Evolutionary conservation across 75 land plant genomes (phyloP).

Genomic region (Isoetes taiwanensis): DNA sequence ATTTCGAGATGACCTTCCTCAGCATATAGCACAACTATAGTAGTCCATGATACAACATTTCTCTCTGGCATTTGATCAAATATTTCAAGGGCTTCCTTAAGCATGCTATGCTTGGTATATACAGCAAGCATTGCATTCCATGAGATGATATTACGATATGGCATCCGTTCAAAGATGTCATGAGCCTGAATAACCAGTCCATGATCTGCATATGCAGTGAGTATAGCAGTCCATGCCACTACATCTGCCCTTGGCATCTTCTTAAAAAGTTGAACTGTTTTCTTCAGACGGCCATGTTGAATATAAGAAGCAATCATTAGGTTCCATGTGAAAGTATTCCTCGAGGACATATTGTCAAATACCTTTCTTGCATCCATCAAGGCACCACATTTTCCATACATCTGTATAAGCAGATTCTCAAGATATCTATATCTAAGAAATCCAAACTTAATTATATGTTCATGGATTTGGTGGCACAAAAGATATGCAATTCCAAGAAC

Average conservation of each 20-base stretch:
- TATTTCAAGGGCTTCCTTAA: neutral
- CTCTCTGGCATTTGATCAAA: neutral
- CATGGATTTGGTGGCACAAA: too few species aligned
- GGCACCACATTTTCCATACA: conserved; percentile 1
- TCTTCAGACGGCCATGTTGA: neutral
- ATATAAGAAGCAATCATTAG: neutral
- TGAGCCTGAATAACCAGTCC: neutral
- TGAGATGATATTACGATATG: neutral
- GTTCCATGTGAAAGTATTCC: conserved; percentile 3
- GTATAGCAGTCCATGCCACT: neutral
- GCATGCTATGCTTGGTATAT: too few species aligned
- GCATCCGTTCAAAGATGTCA: neutral
- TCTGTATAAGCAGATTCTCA: neutral
- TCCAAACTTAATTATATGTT: too few species aligned
- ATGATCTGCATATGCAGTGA: neutral
- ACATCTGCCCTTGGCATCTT: neutral
- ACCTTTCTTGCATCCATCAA: neutral
- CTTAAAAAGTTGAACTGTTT: neutral
- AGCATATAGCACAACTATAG: neutral
- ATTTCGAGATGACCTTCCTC: neutral
- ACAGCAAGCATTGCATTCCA: neutral
- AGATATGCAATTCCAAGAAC: too few species aligned
- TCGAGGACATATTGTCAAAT: neutral
- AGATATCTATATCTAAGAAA: neutral
- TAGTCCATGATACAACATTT: neutral